Percentiles rank a stretch among this genome's conserved stretches.
phyloP scores from a whole-genome alignment of 495 filamentous ascomycete genomes.

The Aspergillus affinis region DNA sequence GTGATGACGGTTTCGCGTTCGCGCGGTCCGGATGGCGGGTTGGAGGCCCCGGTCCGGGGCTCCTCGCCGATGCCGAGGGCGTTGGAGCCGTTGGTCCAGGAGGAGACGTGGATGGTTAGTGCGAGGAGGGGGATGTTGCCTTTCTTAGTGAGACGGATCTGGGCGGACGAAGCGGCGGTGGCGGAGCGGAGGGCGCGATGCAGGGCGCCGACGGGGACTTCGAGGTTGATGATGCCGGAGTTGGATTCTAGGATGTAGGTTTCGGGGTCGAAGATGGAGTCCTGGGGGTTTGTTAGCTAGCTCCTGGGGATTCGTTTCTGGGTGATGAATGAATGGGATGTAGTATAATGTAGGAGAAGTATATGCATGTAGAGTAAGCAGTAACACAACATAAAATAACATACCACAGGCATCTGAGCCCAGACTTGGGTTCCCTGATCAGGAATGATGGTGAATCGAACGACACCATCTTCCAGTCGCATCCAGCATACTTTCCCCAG shows the following conservation, averaged over 20 bases:
- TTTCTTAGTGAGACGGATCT: conserved; percentile 88
- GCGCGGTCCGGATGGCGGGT: conserved; percentile 26
- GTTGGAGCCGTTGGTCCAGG: conserved; percentile 44
- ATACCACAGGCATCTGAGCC: conserved; percentile 65
- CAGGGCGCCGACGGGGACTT: conserved; percentile 78
- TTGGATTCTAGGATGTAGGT: conserved; percentile 81
- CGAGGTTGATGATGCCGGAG: conserved; percentile 83
- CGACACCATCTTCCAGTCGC: conserved; percentile 76
- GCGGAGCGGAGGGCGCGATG: conserved; percentile 86
- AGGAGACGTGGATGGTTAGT: conserved; percentile 72
- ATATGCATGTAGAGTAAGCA: too few relatives aligned
- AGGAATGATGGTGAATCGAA: conserved; percentile 93
- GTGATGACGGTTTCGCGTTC: conserved; percentile 85
- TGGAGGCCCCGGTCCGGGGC: conserved; percentile 22
- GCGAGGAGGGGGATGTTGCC: conserved; percentile 79
- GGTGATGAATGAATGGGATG: background rate
- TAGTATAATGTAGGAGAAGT: background rate
- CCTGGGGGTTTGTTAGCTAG: conserved; percentile 35
- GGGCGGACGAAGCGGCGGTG: conserved; percentile 68
- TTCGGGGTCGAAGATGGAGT: conserved; percentile 78
- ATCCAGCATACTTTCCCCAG: conserved; percentile 94
- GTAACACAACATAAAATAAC: conserved; percentile 35
- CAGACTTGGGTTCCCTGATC: conserved; percentile 94
- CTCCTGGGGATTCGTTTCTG: background rate
- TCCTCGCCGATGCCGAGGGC: conserved; percentile 41